Percentiles rank a stretch among this genome's conserved stretches.
Evolutionary conservation across 768 basidiomycete species (phyloP).

Genomic region (Pleurotus pulmonarius): DNA sequence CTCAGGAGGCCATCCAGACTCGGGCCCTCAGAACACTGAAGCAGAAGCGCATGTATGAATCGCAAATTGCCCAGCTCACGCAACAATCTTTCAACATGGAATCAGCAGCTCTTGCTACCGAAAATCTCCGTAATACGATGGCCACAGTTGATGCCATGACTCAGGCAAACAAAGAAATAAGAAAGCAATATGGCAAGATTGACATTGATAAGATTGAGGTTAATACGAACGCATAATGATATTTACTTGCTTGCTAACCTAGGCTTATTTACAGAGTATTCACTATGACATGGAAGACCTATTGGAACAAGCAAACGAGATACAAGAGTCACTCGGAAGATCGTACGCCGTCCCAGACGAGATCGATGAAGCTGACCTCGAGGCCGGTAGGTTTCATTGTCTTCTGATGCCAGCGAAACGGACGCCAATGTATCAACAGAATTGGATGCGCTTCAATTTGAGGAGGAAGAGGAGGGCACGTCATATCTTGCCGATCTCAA

Average conservation of each 20-base stretch:
- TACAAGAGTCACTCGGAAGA: slow-evolving; percentile 89
- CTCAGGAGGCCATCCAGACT: slow-evolving; percentile 85
- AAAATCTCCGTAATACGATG: slow-evolving; percentile 98
- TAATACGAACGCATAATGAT: slow-evolving; percentile 13
- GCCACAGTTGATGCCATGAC: slow-evolving; percentile 98
- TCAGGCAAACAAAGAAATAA: slow-evolving; percentile 91
- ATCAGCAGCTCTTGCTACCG: slow-evolving; percentile 91
- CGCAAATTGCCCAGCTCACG: slow-evolving; percentile 82
- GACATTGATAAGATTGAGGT: slow-evolving; percentile 99
- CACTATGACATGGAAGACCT: slow-evolving; percentile 99
- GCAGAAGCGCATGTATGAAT: slow-evolving; percentile 96
- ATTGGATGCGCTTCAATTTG: slow-evolving; percentile 88
- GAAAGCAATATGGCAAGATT: slow-evolving; percentile 95
- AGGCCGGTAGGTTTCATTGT: slow-evolving; percentile 66
- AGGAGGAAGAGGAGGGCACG: slow-evolving; percentile 86
- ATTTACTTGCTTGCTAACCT: no score
- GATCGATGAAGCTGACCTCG: slow-evolving; percentile 93
- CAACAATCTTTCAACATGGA: slow-evolving; percentile 99
- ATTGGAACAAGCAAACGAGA: slow-evolving; percentile 95
- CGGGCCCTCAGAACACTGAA: slow-evolving; percentile 90
- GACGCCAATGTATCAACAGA: slow-evolving; percentile 44
- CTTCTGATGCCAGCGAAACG: no score
- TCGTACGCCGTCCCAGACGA: slow-evolving; percentile 98
- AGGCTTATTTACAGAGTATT: slow-evolving; percentile 55
- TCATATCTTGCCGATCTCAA: slow-evolving; percentile 86